Conservation (phyloP, 495 filamentous ascomycete species). For the Sordaria brevicollis region DNA sequence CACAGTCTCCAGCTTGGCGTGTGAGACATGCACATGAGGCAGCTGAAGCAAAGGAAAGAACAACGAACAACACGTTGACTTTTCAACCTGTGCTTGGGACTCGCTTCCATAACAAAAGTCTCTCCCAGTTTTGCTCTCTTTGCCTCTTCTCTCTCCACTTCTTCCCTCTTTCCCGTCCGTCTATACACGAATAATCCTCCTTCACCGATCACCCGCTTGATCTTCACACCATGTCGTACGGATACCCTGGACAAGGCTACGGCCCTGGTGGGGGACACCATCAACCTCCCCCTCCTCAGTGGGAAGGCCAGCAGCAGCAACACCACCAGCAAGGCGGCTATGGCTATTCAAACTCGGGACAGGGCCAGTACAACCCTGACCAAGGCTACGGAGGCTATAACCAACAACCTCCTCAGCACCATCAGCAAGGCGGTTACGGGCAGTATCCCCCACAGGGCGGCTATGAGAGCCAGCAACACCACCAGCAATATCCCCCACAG, state of each 20-base stretch:
- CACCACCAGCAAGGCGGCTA: constrained; percentile 6
- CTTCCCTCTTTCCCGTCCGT: not conserved
- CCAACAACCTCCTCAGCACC: constrained; percentile 9
- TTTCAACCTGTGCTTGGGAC: not conserved
- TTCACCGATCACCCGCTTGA: not conserved
- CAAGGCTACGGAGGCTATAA: constrained; percentile 10
- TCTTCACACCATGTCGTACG: constrained; percentile 15
- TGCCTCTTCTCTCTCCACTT: not conserved
- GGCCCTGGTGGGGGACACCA: constrained; percentile 11
- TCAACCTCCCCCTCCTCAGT: constrained; percentile 12
- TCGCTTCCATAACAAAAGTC: not conserved
- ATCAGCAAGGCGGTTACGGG: constrained; percentile 8
- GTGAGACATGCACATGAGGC: too few relatives aligned
- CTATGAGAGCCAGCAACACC: not conserved
- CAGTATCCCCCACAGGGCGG: constrained; percentile 9
- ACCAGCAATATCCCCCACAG: not conserved
- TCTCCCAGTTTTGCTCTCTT: not conserved
- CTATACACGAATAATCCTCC: not conserved
- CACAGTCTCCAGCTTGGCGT: not conserved
- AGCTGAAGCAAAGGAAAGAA: not conserved
- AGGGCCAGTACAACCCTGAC: constrained; percentile 16
- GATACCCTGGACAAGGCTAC: constrained; percentile 25
- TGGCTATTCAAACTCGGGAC: constrained; percentile 12
- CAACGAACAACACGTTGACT: not conserved
- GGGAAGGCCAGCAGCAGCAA: constrained; percentile 11